Base-by-base conservation (phyloP, 164 flowering plant species). In the Liquidambar formosana region DNA sequence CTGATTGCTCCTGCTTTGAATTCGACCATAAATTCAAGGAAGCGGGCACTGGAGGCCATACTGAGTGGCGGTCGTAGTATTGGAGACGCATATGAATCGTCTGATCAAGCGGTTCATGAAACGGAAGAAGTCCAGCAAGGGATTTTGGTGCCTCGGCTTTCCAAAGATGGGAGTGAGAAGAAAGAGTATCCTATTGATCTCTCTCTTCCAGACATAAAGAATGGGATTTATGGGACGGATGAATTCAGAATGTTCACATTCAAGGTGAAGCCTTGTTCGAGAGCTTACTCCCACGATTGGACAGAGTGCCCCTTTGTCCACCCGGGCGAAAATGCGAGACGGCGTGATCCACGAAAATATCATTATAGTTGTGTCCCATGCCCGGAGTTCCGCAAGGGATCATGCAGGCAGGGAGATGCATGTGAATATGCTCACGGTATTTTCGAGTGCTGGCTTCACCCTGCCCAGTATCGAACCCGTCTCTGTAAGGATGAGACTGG, bases 371-470 rank as follows among this genome's bases (percentile, higher is more conserved):
- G 89, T 62, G 89, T 85, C 21, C 89, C 89, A 0, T 85, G 89
- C 67, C 89, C 85, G 1, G 89, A 85, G 71, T 83, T 83, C 68
- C 69, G 87, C 1, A 85, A 83, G 57, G 89, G 89, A 0, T 22
- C 81, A 0, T 85, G 89, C 71, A 33, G 75, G 46, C 76, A 81
- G 52, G 89, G 87, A 2, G 89, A 85, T 74, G 62, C 75, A 21
- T 85, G 89, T 70, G 89, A 85, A 43, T 85, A 85, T 71, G 89
- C 89, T 2, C 89, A 85, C 73, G 89, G 89, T 11, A 76, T 84
- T 26, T 84, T 84, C 57, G 88, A 84, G 79, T 84, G 81, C 69
- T 84, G 88, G 88, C 85, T 84, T 52, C 88, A 84, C 44, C 88
- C 88, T 33, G 85, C 85, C 4, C 88, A 84, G 73, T 84, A 84